phyloP scores from a whole-genome alignment of 2,329 filamentous ascomycete species.

The Colletotrichum tropicicola region DNA sequence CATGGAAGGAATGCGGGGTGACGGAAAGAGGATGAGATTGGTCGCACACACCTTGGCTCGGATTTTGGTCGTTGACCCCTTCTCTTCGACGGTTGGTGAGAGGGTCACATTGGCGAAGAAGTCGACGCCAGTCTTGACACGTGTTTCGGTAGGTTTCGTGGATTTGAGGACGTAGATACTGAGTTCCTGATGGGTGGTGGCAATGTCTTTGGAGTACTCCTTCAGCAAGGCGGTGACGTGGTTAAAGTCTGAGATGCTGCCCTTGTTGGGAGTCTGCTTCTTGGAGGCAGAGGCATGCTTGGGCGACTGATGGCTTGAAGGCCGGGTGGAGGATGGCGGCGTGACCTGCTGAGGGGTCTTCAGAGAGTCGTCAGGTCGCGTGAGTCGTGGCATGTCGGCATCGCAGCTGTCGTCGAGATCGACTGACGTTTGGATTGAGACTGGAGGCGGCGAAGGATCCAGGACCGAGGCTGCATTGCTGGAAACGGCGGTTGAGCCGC shows the following conservation, averaged over 20 bases:
- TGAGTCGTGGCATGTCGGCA: slow-evolving; percentile 24
- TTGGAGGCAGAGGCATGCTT: slow-evolving; percentile 29
- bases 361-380: slow-evolving; percentile 3
- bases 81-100: slow-evolving; percentile 40
- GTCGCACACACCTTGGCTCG: slow-evolving; percentile 56
- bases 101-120: slow-evolving; percentile 57
- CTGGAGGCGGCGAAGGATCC: slow-evolving; percentile 27
- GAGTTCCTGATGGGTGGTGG: slow-evolving; percentile 54
- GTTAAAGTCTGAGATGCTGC: slow-evolving; percentile 53
- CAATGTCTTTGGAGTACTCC: slow-evolving; percentile 51
- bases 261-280: slow-evolving; percentile 42
- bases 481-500: slow-evolving; percentile 25
- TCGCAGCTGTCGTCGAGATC: slow-evolving; percentile 20
- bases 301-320: slow-evolving; percentile 37
- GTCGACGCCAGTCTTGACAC: slow-evolving; percentile 52
- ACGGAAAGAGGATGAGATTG: neutral
- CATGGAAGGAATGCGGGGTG: neutral
- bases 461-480: slow-evolving; percentile 28
- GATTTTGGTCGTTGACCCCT: slow-evolving; percentile 54
- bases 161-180: slow-evolving; percentile 55
- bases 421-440: slow-evolving; percentile 24
- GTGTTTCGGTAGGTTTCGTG: slow-evolving; percentile 50
- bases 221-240: slow-evolving; percentile 30
- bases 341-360: slow-evolving; percentile 19
- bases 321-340: slow-evolving; percentile 27